These are phyloP conservation scores for Tuber magnatum DNA, from an alignment of 495 filamentous ascomycete species.

Conservation along the genomic window DNA sequence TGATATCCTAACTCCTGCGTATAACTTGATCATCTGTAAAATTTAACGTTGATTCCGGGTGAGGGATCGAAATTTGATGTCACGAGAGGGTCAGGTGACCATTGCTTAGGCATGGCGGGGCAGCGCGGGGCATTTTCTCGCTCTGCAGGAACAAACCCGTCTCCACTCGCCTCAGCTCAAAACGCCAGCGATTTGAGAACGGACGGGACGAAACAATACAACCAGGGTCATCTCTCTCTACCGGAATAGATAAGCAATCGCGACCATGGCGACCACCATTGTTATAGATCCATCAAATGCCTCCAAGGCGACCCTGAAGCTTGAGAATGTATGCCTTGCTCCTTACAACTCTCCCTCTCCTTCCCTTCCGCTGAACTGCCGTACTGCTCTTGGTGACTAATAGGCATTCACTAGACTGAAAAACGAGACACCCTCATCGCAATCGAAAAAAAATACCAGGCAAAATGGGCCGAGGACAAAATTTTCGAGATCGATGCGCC, in stretches of 20 bases:
- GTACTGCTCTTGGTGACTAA: slow-evolving; percentile 23
- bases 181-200: neutral
- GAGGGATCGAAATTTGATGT: neutral
- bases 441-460: slow-evolving; percentile 88
- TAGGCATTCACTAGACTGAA: slow-evolving; percentile 58
- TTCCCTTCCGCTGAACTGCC: slow-evolving; percentile 11
- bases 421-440: slow-evolving; percentile 83
- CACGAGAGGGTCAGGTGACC: neutral
- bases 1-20: neutral
- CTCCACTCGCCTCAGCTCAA: neutral
- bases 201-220: neutral
- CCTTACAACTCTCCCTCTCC: slow-evolving; percentile 41
- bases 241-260: neutral
- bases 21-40: neutral
- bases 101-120: neutral
- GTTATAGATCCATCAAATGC: slow-evolving; percentile 56
- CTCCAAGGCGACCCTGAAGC: slow-evolving; percentile 62
- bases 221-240: neutral
- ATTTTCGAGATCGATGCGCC: slow-evolving; percentile 84
- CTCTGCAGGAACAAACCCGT: neutral
- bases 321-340: slow-evolving; percentile 56
- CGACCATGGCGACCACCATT: slow-evolving; percentile 38
- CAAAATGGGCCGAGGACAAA: slow-evolving; percentile 67
- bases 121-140: neutral
- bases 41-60: neutral